Conservation (phyloP, 768 basidiomycete genomes). For the Termitomyces eurrhizus region DNA sequence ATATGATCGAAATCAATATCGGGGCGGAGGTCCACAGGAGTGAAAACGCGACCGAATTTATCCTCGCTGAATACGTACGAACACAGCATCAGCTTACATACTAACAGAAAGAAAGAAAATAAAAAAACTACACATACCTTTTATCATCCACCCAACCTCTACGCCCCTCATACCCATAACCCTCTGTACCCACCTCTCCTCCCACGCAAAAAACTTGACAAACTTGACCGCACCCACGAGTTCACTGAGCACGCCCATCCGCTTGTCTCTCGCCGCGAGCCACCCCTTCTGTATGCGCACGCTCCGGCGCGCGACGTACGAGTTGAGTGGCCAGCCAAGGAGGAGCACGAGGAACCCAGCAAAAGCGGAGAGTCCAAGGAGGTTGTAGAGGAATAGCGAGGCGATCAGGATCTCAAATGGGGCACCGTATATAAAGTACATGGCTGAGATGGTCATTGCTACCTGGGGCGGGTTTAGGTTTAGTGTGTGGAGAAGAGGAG, state of each 20-base stretch:
- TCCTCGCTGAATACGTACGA: conserved; percentile 45
- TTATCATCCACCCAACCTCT: conserved; percentile 78
- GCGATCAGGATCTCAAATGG: conserved; percentile 80
- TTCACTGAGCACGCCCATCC: conserved; percentile 78
- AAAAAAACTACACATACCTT: conserved; percentile 35
- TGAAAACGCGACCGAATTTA: conserved; percentile 71
- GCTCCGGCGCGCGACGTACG: conserved; percentile 54
- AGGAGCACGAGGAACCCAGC: conserved; percentile 62
- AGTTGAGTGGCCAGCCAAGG: conserved; percentile 70
- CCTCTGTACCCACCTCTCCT: conserved; percentile 68
- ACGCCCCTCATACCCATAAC: conserved; percentile 58
- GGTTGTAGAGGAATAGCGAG: conserved; percentile 67
- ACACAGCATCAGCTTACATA: too few species aligned
- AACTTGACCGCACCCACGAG: conserved; percentile 73
- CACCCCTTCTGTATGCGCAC: conserved; percentile 56
- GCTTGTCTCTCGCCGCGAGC: conserved; percentile 55
- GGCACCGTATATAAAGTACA: conserved; percentile 69
- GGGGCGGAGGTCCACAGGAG: conserved; percentile 75
- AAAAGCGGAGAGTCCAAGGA: conserved; percentile 69
- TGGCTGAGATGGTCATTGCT: conserved; percentile 47
- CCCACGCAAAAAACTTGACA: conserved; percentile 85
- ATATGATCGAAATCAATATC: conserved; percentile 73
- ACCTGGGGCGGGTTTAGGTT: conserved; percentile 25
- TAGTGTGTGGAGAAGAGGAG: background rate
- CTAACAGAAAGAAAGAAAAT: too few species aligned